Conservation (phyloP, 768 basidiomycete genomes). For the Pleurotus citrinopileatus region DNA sequence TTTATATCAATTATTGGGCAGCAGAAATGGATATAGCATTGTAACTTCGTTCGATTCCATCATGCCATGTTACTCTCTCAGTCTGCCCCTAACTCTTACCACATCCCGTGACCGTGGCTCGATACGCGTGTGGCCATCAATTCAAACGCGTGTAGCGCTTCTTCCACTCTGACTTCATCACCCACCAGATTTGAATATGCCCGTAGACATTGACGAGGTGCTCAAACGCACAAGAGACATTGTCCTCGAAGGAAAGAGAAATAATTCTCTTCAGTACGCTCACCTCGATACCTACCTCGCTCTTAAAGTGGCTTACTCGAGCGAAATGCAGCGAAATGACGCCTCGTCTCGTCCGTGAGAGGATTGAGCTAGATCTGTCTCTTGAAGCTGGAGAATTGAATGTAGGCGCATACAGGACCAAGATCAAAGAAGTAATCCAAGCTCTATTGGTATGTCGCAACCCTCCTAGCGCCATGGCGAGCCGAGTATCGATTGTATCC, state of each 20-base stretch:
- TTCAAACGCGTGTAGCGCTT: background rate
- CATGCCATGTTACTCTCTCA: no score
- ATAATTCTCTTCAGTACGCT: background rate
- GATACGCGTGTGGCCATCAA: background rate
- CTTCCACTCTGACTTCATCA: background rate
- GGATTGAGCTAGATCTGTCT: conserved; percentile 43
- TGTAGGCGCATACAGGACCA: conserved; percentile 38
- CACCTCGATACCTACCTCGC: background rate
- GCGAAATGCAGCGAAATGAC: conserved; percentile 38
- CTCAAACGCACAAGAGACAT: background rate
- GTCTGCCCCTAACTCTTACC: no score
- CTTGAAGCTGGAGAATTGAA: conserved; percentile 45
- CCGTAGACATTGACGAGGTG: background rate
- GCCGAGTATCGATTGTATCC: background rate
- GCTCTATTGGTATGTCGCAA: conserved; percentile 32
- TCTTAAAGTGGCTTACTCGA: background rate
- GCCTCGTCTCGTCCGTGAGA: conserved; percentile 44
- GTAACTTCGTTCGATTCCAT: no score
- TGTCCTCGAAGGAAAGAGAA: background rate
- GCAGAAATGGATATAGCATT: conserved; percentile 1
- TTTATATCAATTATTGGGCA: conserved; percentile 9
- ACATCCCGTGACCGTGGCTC: background rate
- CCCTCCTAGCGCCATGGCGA: conserved; percentile 5
- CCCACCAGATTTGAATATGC: no score
- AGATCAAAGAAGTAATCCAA: conserved; percentile 42